Conservation (phyloP, 768 basidiomycete species). For the Cystofilobasidium bisporidii region DNA sequence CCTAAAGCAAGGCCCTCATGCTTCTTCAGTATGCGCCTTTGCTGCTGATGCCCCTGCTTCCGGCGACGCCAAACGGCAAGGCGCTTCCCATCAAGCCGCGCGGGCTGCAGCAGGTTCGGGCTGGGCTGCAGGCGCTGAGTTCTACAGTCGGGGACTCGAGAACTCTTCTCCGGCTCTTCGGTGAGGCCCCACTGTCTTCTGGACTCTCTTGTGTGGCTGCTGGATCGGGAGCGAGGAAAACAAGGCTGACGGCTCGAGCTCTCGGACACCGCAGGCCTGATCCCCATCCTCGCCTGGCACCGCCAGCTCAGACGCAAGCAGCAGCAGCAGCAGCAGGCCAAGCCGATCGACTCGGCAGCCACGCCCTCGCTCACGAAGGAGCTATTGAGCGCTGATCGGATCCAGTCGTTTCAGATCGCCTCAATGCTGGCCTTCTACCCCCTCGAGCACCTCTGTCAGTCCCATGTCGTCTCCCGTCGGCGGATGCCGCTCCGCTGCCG, state of each 20-base stretch:
- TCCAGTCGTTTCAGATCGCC: constrained; percentile 35
- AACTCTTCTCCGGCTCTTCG: constrained; percentile 22
- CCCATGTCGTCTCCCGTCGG: background rate
- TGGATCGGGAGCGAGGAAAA: too few relatives aligned
- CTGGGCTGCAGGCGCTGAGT: background rate
- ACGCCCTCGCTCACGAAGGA: background rate
- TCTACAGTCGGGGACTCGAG: constrained; percentile 14
- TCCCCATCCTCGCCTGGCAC: constrained; percentile 25
- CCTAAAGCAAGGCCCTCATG: constrained; percentile 26
- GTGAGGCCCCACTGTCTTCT: too few relatives aligned
- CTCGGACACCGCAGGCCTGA: constrained; percentile 7
- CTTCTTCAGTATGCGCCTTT: constrained; percentile 25
- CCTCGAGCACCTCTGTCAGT: constrained; percentile 36
- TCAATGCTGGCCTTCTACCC: constrained; percentile 39
- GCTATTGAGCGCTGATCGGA: background rate
- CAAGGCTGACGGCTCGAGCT: background rate
- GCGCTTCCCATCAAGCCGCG: constrained; percentile 7
- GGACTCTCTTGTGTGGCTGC: too few relatives aligned
- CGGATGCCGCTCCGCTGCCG: background rate
- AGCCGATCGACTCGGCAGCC: background rate
- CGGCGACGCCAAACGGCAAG: background rate
- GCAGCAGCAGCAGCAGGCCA: background rate
- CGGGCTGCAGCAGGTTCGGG: constrained; percentile 10
- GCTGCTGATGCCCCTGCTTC: constrained; percentile 7
- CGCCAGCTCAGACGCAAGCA: background rate